Evolutionary conservation across 805 yeast species (phyloP).

Genomic region (Wickerhamomyces strasburgensis): DNA sequence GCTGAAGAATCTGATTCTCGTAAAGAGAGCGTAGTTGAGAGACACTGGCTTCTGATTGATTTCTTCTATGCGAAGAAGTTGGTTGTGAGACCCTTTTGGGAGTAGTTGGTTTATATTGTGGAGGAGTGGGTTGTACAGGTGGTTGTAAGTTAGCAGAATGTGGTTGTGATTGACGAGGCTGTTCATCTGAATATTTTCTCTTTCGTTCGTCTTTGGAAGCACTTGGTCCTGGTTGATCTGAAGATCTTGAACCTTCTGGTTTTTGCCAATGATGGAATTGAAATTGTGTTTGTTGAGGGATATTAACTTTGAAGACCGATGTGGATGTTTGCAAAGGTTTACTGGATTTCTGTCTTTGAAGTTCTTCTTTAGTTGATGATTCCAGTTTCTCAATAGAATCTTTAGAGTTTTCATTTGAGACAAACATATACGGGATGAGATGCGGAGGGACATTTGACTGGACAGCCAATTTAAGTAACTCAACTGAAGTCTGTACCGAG

Average conservation of each 20-base stretch:
- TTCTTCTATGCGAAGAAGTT: constrained; percentile 19
- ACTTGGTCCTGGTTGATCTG: constrained; percentile 4
- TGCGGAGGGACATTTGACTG: constrained; percentile 32
- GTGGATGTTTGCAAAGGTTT: constrained; percentile 12
- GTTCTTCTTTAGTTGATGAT: not conserved
- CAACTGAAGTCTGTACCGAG: constrained; percentile 29
- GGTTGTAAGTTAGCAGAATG: constrained; percentile 3
- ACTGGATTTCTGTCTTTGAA: not conserved
- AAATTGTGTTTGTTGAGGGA: constrained; percentile 25
- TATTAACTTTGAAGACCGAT: constrained; percentile 24
- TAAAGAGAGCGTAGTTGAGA: constrained; percentile 22
- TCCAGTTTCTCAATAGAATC: not conserved
- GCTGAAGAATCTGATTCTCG: constrained; percentile 11
- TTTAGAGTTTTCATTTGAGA: constrained; percentile 5
- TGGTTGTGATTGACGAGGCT: constrained; percentile 1
- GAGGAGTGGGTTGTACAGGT: not conserved
- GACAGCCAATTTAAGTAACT: constrained; percentile 32
- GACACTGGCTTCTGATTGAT: constrained; percentile 27
- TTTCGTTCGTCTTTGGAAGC: constrained; percentile 7
- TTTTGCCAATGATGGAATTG: constrained; percentile 29
- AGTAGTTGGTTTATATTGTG: not conserved
- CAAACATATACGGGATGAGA: constrained; percentile 33
- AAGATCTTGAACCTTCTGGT: constrained; percentile 14
- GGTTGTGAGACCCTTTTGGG: not conserved
- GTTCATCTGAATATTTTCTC: constrained; percentile 7